Conservation (phyloP, 1,284 basidiomycete genomes). For the Irpex sp. region DNA sequence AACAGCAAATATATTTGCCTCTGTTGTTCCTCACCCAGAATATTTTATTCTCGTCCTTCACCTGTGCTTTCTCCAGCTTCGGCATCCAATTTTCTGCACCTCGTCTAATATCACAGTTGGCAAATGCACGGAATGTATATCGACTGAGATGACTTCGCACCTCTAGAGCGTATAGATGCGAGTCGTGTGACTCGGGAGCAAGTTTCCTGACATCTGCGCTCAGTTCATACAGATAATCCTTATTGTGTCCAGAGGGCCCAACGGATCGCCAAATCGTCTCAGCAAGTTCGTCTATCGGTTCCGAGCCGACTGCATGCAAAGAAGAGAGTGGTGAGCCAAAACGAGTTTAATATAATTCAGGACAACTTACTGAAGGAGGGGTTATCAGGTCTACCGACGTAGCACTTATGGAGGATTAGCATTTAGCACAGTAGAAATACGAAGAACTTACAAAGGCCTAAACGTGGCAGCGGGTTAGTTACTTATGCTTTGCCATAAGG, state of each 20-base stretch:
- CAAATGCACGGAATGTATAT: neutral
- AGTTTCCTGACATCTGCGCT: conserved; percentile 65
- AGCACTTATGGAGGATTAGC: conserved; percentile 46
- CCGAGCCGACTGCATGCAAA: conserved; percentile 65
- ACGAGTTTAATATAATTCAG: neutral
- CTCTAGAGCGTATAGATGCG: conserved; percentile 77
- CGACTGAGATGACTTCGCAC: conserved; percentile 28
- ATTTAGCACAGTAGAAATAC: no score
- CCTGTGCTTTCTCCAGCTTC: neutral
- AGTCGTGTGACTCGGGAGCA: conserved; percentile 72
- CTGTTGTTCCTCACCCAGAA: no score
- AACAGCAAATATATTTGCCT: no score
- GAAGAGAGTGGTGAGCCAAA: neutral
- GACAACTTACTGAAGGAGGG: conserved; percentile 64
- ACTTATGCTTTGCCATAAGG: neutral
- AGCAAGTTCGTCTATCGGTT: conserved; percentile 67
- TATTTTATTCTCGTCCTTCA: neutral
- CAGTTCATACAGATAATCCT: conserved; percentile 82
- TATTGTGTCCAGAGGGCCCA: conserved; percentile 84
- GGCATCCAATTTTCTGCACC: conserved; percentile 27
- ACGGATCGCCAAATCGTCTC: conserved; percentile 67
- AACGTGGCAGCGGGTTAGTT: neutral
- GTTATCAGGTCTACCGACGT: conserved; percentile 76
- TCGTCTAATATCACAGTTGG: conserved; percentile 18
- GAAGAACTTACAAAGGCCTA: conserved; percentile 26